A percentile compares a stretch with the other conserved stretches of the same genome.
These are phyloP conservation scores for Fraxinus anomala DNA, from an alignment of 257 asterid species.

Conservation along the genomic window DNA sequence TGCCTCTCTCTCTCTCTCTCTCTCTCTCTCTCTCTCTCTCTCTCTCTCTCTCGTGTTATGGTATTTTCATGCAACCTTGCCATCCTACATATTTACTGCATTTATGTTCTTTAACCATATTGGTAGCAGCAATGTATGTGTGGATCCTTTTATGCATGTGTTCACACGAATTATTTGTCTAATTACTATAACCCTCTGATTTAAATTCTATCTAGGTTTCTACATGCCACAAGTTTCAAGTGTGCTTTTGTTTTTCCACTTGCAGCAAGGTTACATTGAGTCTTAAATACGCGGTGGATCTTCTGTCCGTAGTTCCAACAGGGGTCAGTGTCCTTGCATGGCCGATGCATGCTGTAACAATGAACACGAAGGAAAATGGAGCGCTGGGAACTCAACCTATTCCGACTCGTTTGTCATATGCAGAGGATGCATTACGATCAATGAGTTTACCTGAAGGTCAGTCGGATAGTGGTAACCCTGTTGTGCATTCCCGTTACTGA, in stretches of 20 bases:
- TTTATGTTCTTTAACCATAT: background rate
- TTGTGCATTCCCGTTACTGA: background rate
- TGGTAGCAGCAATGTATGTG: background rate
- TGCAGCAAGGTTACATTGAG: slow-evolving; percentile 84
- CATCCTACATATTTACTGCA: no score
- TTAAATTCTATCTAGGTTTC: background rate
- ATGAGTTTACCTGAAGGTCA: slow-evolving; percentile 92
- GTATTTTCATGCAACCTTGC: background rate
- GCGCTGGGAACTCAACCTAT: slow-evolving; percentile 35
- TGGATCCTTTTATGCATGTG: background rate
- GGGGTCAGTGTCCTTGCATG: slow-evolving; percentile 80
- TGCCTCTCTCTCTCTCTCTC: no score
- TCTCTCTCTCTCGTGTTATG: no score
- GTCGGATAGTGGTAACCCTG: slow-evolving; percentile 11
- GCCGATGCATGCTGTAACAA: slow-evolving; percentile 51
- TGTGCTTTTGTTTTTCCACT: slow-evolving; percentile 19
- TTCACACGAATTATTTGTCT: background rate
- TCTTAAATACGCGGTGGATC: slow-evolving; percentile 74
- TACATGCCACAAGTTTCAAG: slow-evolving; percentile 1
- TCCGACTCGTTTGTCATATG: slow-evolving; percentile 68
- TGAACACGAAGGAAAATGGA: slow-evolving; percentile 46
- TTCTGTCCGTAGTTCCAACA: slow-evolving; percentile 74
- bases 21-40: no score
- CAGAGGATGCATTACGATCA: slow-evolving; percentile 79
- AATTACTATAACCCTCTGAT: no score